Evolutionary conservation across 2,329 filamentous ascomycete species (phyloP), one percentile per base, ranked within the genome.

Genomic region (Akanthomyces dipterigenus): DNA sequence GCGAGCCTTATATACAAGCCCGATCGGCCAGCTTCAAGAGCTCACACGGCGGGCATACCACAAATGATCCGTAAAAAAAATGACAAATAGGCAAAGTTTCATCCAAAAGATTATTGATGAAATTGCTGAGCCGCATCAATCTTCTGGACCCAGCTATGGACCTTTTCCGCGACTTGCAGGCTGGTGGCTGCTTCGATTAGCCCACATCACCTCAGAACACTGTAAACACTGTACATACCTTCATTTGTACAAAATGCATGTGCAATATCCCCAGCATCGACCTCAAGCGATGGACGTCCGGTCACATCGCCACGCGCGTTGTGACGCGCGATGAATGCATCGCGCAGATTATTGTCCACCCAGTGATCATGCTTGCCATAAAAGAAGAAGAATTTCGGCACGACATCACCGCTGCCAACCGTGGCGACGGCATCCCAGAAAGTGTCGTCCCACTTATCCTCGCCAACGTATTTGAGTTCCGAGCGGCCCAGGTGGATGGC

Each of bases 281-380:
- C 75, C 38, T 80, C 70, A 55, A 86, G 76, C 61, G 73, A 75
- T 0, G 80, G 79, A 63, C 76, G 73, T 7, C 75, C 76, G 69
- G 70, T 69, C 8, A 16, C 9, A 71, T 70, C 58, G 46, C 65
- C 65, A 53, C 69, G 66, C 62, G 68, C 70, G 67, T 67, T 70
- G 62, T 77, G 71, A 46, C 71, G 71, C 49, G 73, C 74, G 58
- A 88, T 83, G 62, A 88, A 82, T 31, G 76, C 77, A 65, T 87
- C 83, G 9, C 85, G 76, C 51, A 79, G 76, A 55, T 78, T 74
- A 53, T 83, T 74, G 3, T 82, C 80, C 1, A 88, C 83, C 86
- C 86, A 88, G 61, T 86, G 80, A 63, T 88, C 86, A 55, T 81
- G 72, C 63, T 79, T 74, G 2, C 80, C 85, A 65, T 86, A 88